Evolutionary conservation across 2,329 filamentous ascomycete species (phyloP), one percentile per base, ranked within the genome.

Genomic region (Davidsoniella neocaledoniae): DNA sequence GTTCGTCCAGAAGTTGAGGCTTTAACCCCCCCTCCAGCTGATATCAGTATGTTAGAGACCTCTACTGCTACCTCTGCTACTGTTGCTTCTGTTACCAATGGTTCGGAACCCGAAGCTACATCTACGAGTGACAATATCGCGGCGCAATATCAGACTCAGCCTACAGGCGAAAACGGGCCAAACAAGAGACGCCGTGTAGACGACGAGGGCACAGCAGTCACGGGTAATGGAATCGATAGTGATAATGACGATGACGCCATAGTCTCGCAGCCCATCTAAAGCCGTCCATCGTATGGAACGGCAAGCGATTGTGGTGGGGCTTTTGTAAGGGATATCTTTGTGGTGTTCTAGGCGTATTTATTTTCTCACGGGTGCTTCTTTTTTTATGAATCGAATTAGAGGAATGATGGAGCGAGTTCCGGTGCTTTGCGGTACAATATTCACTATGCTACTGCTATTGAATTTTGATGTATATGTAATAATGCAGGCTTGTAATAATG

Each of bases 1-100:
- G 77, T 79, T 54, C 79, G 86, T 33, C 88, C 90, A 1, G 79
- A 88, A 57, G 73, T 94, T 51, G 90, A 96, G 63, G 83, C 81
- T 5, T 71, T 95, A 50, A 95, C 88, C 0, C 88, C 87, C n/a
- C 84, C 83, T 1, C 68, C 78, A 2, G 72, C 77, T 49, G 61
- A 65, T 47, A 55, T 62, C 45, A 49, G 56, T 42, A 33, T 33
- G 29, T 4, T 33, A 5, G 29, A 33, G 8, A 33, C 29, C 12
- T 23, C 21, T 23, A 23, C 21, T 23, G 54, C 55, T 19, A 55
- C 48, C 17, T 45, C 44, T n/a, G n/a, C 25, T n/a, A 37, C 26
- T n/a, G 10, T 4, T n/a, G 21, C 36, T 5, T n/a, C 50, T 14
- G 17, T 23, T 38, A 14, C 48, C 19, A 33, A 4, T 33, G 4